Evolutionary conservation across 2,329 filamentous ascomycete species (phyloP), one percentile per base, ranked within the genome.

Genomic region (Eurotiales sp.): DNA sequence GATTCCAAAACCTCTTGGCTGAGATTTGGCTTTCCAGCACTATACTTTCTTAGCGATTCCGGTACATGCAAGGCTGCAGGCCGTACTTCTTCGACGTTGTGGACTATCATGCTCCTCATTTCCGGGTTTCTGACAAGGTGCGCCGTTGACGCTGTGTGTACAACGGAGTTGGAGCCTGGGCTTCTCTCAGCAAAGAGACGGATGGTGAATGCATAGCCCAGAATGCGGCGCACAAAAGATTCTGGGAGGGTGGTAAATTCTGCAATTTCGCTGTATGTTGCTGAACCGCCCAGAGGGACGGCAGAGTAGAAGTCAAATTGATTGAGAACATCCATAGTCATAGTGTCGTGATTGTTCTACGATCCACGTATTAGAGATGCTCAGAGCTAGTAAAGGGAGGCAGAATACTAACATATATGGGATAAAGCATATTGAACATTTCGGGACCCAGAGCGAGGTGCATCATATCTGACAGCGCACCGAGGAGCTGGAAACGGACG

Each of bases 231-330:
- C 19, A 44, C 41, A 14, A 44, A 25, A 4, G 27, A 15, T 17
- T 44, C 41, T 2, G 41, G 41, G 3, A 44, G 25, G 15, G 27
- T 44, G 11, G 41, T 44, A 11, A 15, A 8, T 11, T 29, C 8
- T 4, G 25, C 41, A 6, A 44, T 44, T 44, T 44, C 41, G 25
- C 41, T 30, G 10, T 44, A 44, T 29, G 41, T 44, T 1, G 41
- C 41, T 19, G 27, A 30, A 17, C 41, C 41, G 15, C 41, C 41
- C 11, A 25, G 11, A 7, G 41, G 41, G 25, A 44, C 41, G 23
- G 41, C 41, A 3, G 41, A 44, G n/a, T 17, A 45, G 19, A 45
- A 45, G 19, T 45, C 42, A 19, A 45, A 45, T 45, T 45, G 42
- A 14, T 45, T 45, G 14, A 45, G 27, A 30, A 45, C 25, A 17